Evolutionary conservation across 768 basidiomycete genomes (phyloP).

Genomic region (Boletus rubropictus): DNA sequence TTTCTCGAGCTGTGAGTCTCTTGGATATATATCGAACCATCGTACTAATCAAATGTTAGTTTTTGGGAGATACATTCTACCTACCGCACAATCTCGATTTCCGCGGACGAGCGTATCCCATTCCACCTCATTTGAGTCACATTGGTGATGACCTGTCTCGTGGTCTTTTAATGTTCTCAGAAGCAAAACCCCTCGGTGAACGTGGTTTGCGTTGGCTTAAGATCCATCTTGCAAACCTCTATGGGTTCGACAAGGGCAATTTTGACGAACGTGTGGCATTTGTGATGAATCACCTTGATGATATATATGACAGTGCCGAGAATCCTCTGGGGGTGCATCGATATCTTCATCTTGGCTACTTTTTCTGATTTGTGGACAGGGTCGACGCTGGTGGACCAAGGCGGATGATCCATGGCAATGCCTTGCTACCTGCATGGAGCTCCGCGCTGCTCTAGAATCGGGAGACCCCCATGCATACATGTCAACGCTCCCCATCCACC

Average conservation of each 20-base stretch:
- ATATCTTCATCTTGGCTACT: neutral
- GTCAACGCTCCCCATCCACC: slow-evolving; percentile 85
- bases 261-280: slow-evolving; percentile 90
- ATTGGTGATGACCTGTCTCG: slow-evolving; percentile 92
- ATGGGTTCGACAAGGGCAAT: slow-evolving; percentile 90
- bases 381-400: slow-evolving; percentile 78
- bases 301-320: slow-evolving; percentile 77
- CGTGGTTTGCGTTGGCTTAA: slow-evolving; percentile 91
- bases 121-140: slow-evolving; percentile 92
- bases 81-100: slow-evolving; percentile 97
- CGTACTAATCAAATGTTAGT: slow-evolving; percentile 38
- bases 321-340: slow-evolving; percentile 65
- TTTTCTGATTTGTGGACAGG: slow-evolving; percentile 36
- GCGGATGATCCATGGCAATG: slow-evolving; percentile 99
- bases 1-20: slow-evolving; percentile 74
- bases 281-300: slow-evolving; percentile 62
- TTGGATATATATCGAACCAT: neutral
- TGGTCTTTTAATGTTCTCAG: slow-evolving; percentile 79
- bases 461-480: slow-evolving; percentile 51
- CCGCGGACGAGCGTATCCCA: slow-evolving; percentile 93
- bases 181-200: slow-evolving; percentile 71
- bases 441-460: slow-evolving; percentile 73
- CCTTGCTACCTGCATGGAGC: slow-evolving; percentile 86
- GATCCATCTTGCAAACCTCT: slow-evolving; percentile 90
- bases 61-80: slow-evolving; percentile 84